Conservation (phyloP, 257 asterid species). For the Petunia secreta region DNA sequence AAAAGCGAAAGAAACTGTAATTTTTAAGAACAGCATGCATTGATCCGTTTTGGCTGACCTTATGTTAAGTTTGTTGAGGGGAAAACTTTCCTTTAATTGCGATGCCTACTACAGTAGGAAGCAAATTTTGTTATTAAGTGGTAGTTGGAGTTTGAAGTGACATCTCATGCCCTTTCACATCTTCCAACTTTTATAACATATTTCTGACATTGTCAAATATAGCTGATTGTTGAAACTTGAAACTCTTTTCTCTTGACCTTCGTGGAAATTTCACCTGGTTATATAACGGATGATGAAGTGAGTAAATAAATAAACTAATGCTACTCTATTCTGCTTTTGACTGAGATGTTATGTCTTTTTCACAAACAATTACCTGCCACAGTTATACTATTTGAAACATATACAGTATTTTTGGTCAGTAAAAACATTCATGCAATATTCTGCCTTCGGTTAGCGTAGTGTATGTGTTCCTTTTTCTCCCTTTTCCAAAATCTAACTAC, state of each 20-base stretch:
- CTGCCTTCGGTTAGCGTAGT: not conserved
- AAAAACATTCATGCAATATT: not conserved
- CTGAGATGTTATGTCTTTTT: not conserved
- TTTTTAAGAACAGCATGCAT: not conserved
- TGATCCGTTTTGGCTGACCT: slow-evolving; percentile 15
- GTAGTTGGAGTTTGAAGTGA: not conserved
- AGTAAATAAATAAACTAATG: not conserved
- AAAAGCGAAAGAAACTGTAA: not conserved
- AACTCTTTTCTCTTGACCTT: not conserved
- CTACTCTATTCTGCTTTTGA: not conserved
- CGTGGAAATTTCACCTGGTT: slow-evolving; percentile 12
- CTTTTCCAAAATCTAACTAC: not conserved
- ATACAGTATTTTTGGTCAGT: not conserved
- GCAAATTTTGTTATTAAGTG: not conserved
- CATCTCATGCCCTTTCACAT: not conserved
- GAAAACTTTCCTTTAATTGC: not conserved
- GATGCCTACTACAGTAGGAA: not conserved
- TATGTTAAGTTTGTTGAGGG: not conserved
- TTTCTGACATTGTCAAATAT: not conserved
- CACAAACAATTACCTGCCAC: not conserved
- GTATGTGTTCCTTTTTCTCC: not conserved
- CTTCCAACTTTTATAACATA: slow-evolving; percentile 1
- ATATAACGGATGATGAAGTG: not conserved
- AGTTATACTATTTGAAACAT: not conserved
- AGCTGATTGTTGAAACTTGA: not conserved